Evolutionary conservation across 2,329 filamentous ascomycete species (phyloP), one percentile per base, ranked within the genome.

Genomic region (Fusarium vanettenii): DNA sequence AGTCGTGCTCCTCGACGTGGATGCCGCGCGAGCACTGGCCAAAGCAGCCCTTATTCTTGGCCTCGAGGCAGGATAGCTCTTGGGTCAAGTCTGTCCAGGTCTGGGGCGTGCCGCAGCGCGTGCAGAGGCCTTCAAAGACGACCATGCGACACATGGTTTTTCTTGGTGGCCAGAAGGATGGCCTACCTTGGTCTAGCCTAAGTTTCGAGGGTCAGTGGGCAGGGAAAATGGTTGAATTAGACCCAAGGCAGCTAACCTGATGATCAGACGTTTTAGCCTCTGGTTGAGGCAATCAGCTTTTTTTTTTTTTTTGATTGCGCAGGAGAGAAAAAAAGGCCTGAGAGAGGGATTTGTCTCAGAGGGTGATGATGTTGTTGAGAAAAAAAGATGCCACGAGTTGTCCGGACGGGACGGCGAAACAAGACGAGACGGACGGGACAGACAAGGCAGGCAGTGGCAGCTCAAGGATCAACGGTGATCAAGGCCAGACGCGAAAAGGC

Each of bases 31-130:
- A 73, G 77, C 86, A 88, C 56, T 83, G 78, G 45, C 86, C 86
- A 64, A 88, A 87, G 13, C 73, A 74, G 57, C 84, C 86, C 25
- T 81, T 82, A 79, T 88, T 88, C 75, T 88, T 88, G 41, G 86
- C 86, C 70, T 87, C 82, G 60, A 88, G 84, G 66, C 86, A 88
- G 9, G 84, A 85, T 4, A 88, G 81, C 72, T 85, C 80, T 75
- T 87, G 86, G 14, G 83, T 80, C 22, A 88, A 81, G 10, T 87
- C 84, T 29, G 82, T 79, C 86, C 86, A 86, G 18, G 81, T 84
- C 63, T 86, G 83, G 52, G 69, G 74, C 7, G 82, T 79, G 45
- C 78, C 81, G 77, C 86, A 88, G 57, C 80, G 81, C 41, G 84
- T 84, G 79, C 86, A 88, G 45, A 79, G 77, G 56, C 86, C 86